Base-by-base conservation (phyloP, 129 eudicot species). In the Tanacetum coccineum region DNA sequence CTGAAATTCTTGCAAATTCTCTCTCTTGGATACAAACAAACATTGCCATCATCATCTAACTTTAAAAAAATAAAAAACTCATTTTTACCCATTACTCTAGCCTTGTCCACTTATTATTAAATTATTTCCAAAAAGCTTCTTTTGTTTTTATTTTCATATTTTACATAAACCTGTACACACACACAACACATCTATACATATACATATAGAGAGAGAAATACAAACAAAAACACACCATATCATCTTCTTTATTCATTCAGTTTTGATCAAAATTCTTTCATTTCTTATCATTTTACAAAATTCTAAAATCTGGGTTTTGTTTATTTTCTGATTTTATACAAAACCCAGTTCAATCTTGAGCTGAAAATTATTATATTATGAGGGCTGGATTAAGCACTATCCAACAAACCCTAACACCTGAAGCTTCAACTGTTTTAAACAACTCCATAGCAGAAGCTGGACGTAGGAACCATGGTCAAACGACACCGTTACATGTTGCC, bases 401-500 rank as follows among this genome's bases (percentile, higher is more conserved):
- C 71, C 98, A 92, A 66, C 98, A 92, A 73, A 92, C 96, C 57
- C 80, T 92, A 25, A 92, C 91, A 42, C 95, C 91, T 5, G 95
- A 89, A 47, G 99, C 99, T 10, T 83, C 97, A 9, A 79, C 46
- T 26, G 85, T 89, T 2, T 69, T 94, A 9, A 94, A 76, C 76
- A 95, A 86, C 12, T 94, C 99, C 0, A 89, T 94, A 22, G 80
- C 94, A 6, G 97, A 89, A 70, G 97, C 99, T 6, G 84, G 88
- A 15, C 83, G 95, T 13, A 79, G 97, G 42, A 89, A 87, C 78
- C 99, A 94, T 82, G 97, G 95, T 57, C 99, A 94, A 40, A 89
- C 97, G 25, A 94, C 99, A 66, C 99, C 99, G 55, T 83, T 94
- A 2, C 99, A 94, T 67, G 99, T 94, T 50, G 99, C 99, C 13